Base-by-base conservation (phyloP, 2,329 filamentous ascomycete genomes). In the Dothistroma septosporum region DNA sequence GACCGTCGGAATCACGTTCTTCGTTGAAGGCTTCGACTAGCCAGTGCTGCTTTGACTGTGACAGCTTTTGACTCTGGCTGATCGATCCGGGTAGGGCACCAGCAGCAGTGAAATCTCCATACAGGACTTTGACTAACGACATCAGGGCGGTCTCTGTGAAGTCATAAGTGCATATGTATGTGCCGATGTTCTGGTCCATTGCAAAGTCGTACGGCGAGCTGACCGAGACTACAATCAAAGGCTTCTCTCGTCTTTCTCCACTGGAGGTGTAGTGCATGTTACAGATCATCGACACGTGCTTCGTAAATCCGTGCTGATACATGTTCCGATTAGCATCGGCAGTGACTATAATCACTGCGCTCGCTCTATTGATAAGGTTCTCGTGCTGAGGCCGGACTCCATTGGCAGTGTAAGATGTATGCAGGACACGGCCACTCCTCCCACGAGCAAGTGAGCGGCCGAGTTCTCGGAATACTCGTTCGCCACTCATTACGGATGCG, bases 121-220 rank as follows among this genome's bases (percentile, higher is more conserved):
- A 93, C 0, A 97, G 78, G 0, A 91, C 89, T 61, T 91, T 87
- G 19, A 95, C 91, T 4, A 96, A 79, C 0, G 92, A 90, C 62
- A 89, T 87, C 78, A 97, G 85, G 19, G 93, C 92, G 8, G 90
- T 93, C 69, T 97, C 93, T 0, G 93, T 97, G 70, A 96, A 97
- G 76, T 97, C 92, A 74, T 95, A 97, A 0, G 92, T 96, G 78
- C 93, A 97, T 46, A 97, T 83, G 70, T 97, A 97, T 0, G 92
- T 96, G 6, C 90, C 90, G 46, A 97, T 93, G 0, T 87, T 87
- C 65, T 89, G 88, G 70, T 97, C 93, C 84, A 93, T 92, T 49
- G 91, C 92, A 73, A 97, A 97, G 74, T 97, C 93, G 74, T 97
- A 97, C 0, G 93, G 93, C 0, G 92, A 97, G 76, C 92, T 96